Evolutionary conservation across 192 early-diverging fungal genomes (phyloP), one percentile per base, ranked within the genome.

Genomic region (Gryganskiella cystojenkinii): DNA sequence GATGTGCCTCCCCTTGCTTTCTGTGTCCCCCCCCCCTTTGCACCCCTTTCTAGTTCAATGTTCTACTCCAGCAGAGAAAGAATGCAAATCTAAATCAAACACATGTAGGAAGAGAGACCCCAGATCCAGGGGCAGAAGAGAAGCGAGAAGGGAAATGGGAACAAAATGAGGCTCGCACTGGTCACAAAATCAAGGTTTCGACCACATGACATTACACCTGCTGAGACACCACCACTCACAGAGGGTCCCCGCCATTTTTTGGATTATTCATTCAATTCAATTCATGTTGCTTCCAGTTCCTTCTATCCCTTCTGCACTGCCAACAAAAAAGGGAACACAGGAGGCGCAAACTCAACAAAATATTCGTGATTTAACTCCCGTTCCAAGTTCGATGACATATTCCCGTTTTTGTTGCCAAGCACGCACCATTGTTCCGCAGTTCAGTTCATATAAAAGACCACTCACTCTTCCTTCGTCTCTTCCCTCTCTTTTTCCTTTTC

Each of bases 401-500:
- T 40, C 37, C 37, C 37, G 7, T 40, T 40, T 40, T 40, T 40
- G 37, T 40, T 40, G 7, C 13, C 37, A 9, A n/a, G n/a, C n/a
- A 22, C 46, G n/a, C n/a, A 0, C 25, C 47, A 10, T 40, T 40
- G 37, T 40, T 40, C 37, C 37, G 37, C 37, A 40, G 37, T 40
- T 40, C 13, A 13, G 13, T 9, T 40, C 37, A 40, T 40, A 40
- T 19, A 45, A 28, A 19, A 27, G 24, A 43, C 0, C 11, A 14
- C 19, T 15, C 13, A 14, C 34, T 10, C 14, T 19, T 31, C 25
- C 49, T 57, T 10, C 30, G 37, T 37, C 27, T 27, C 33, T 45
- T 64, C 58, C 34, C 20, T 52, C 33, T 61, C 28, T 61, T 22
- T 62, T 51, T 35, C 22, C 20, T 49, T 40, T 56, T 46, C 45